Conservation (phyloP, 2,329 filamentous ascomycete species). For the Zymoseptoria ardabiliae region DNA sequence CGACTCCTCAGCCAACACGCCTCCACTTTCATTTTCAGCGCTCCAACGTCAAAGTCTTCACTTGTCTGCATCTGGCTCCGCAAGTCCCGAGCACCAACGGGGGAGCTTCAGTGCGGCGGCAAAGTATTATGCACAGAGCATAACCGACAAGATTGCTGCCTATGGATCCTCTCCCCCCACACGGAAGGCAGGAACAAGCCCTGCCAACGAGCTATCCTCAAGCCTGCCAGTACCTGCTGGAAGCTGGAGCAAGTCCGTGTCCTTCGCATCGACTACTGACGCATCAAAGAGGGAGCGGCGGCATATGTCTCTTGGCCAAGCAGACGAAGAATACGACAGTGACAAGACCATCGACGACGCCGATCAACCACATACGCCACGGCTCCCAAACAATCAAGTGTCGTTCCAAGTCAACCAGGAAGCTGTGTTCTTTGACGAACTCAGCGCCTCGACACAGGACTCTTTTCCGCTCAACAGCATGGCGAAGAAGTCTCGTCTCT, state of each 20-base stretch:
- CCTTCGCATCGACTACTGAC: conserved; percentile 30
- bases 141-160: conserved; percentile 26
- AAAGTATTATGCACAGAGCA: conserved; percentile 29
- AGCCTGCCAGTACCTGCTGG: conserved; percentile 31
- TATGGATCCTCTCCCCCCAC: conserved; percentile 28
- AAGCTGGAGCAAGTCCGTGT: conserved; percentile 39
- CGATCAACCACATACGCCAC: conserved; percentile 25
- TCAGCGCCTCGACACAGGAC: conserved; percentile 33
- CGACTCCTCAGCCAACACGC: conserved; percentile 24
- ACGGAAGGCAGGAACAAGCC: conserved; percentile 21
- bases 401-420: conserved; percentile 51
- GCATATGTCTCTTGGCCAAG: conserved; percentile 21
- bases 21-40: conserved; percentile 20
- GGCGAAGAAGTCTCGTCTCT: conserved; percentile 43
- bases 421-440: conserved; percentile 48
- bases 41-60: conserved; percentile 16
- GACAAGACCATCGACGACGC: conserved; percentile 32
- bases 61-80: conserved; percentile 23
- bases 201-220: conserved; percentile 24
- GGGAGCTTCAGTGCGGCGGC: conserved; percentile 29
- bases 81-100: conserved; percentile 27
- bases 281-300: conserved; percentile 25
- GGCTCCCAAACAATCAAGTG: conserved; percentile 31
- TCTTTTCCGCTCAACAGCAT: conserved; percentile 46
- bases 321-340: conserved; percentile 27